Conservation (phyloP, 352 stramenopile species). For the Phytophthora pini region DNA sequence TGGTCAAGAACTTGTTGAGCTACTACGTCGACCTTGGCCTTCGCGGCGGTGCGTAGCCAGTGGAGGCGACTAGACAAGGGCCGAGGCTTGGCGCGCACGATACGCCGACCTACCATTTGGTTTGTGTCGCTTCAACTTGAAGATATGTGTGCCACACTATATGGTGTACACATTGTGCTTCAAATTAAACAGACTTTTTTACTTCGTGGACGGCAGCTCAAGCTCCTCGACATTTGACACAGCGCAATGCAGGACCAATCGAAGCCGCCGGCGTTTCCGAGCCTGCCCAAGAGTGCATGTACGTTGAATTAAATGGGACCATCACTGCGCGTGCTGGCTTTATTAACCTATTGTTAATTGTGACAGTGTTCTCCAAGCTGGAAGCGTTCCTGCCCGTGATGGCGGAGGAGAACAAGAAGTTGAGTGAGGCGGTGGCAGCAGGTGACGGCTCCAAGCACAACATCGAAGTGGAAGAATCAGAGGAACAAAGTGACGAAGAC, state of each 20-base stretch:
- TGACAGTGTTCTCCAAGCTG: constrained; percentile 71
- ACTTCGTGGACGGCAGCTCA: constrained; percentile 20
- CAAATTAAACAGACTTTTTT: background rate
- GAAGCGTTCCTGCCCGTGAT: constrained; percentile 81
- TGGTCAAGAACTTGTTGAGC: constrained; percentile 66
- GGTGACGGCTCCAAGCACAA: constrained; percentile 72
- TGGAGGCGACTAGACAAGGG: constrained; percentile 27
- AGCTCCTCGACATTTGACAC: background rate
- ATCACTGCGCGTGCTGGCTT: background rate
- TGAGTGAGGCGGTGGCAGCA: constrained; percentile 63
- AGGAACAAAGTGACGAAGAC: constrained; percentile 32
- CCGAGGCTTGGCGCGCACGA: constrained; percentile 19
- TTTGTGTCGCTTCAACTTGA: constrained; percentile 20
- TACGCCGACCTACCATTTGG: constrained; percentile 7
- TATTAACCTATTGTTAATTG: constrained; percentile 2
- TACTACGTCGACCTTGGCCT: constrained; percentile 57
- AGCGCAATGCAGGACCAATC: constrained; percentile 29
- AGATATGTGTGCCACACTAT: constrained; percentile 7
- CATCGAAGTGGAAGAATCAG: constrained; percentile 66
- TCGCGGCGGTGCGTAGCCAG: constrained; percentile 28
- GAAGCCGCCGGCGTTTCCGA: constrained; percentile 51
- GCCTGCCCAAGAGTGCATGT: constrained; percentile 70
- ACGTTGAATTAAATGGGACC: constrained; percentile 12
- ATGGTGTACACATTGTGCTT: background rate
- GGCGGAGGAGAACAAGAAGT: constrained; percentile 78